Conservation (phyloP, 352 stramenopile species). For the Blastocystis sp. region DNA sequence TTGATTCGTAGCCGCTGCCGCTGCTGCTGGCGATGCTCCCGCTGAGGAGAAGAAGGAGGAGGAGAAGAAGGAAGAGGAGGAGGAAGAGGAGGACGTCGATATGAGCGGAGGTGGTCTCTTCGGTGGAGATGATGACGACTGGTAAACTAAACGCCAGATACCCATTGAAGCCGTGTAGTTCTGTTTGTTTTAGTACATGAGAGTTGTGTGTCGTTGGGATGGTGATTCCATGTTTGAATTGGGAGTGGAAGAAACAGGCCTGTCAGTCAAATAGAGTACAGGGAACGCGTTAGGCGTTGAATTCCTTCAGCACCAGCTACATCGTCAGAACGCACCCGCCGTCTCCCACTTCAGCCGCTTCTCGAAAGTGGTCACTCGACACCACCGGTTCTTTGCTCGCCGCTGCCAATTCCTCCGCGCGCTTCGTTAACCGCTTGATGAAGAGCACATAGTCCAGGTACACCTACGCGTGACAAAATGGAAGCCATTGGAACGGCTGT, state of each 20-base stretch:
- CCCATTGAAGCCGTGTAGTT: constrained; percentile 13
- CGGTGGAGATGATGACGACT: constrained; percentile 66
- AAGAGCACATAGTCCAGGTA: constrained; percentile 59
- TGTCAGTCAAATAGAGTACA: constrained; percentile 11
- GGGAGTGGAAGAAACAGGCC: background rate
- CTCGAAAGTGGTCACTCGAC: constrained; percentile 23
- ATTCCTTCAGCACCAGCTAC: constrained; percentile 47
- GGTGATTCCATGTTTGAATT: constrained; percentile 9
- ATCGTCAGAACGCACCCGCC: background rate
- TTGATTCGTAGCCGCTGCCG: background rate
- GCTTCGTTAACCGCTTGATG: constrained; percentile 28
- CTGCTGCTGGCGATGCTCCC: constrained; percentile 67
- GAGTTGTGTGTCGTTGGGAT: too few relatives aligned
- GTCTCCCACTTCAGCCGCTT: constrained; percentile 13
- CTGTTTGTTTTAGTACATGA: constrained; percentile 47
- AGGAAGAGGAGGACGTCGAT: constrained; percentile 61
- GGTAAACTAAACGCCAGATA: constrained; percentile 30
- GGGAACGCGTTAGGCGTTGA: constrained; percentile 22
- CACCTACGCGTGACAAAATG: background rate
- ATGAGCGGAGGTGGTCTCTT: constrained; percentile 45
- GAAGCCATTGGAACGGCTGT: background rate
- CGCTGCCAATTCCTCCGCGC: constrained; percentile 27
- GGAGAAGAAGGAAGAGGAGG: constrained; percentile 76
- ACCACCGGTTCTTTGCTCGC: background rate
- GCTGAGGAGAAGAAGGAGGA: constrained; percentile 76